Conservation (phyloP, 148 eudicot species). For the Amaranthus cruentus region DNA sequence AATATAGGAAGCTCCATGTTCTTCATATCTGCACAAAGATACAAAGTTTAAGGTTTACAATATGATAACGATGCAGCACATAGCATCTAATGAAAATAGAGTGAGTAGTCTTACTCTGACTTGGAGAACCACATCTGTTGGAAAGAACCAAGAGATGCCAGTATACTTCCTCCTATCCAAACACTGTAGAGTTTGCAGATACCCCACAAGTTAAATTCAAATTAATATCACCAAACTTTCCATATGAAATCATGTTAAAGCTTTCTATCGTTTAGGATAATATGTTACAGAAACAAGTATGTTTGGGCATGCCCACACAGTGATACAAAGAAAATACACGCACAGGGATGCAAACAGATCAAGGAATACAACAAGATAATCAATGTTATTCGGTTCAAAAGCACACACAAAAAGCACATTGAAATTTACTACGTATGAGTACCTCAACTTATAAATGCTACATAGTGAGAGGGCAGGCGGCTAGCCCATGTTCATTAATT, state of each 20-base stretch:
- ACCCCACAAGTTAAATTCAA: neutral
- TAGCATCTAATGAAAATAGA: neutral
- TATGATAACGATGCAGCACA: neutral
- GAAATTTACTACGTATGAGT: too few species aligned
- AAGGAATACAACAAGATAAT: neutral
- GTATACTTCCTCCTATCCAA: constrained; percentile 96
- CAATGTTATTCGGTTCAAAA: too few species aligned
- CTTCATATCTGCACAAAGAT: constrained; percentile 62
- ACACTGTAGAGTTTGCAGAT: constrained; percentile 43
- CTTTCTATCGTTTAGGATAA: neutral
- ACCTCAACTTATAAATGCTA: too few species aligned
- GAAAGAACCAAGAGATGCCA: constrained; percentile 96
- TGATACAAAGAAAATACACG: neutral
- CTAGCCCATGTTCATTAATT: too few species aligned
- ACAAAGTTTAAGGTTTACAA: neutral
- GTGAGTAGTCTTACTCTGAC: constrained; percentile 57
- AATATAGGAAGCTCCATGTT: constrained; percentile 84
- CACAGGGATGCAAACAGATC: neutral
- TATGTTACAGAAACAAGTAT: neutral
- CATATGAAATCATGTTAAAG: too few species aligned
- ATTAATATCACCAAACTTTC: too few species aligned
- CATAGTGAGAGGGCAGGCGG: too few species aligned
- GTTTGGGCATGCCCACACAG: neutral
- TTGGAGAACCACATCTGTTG: constrained; percentile 99
- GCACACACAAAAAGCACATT: too few species aligned